phyloP scores from a whole-genome alignment of 257 asterid species.

The Gentiana straminea region DNA sequence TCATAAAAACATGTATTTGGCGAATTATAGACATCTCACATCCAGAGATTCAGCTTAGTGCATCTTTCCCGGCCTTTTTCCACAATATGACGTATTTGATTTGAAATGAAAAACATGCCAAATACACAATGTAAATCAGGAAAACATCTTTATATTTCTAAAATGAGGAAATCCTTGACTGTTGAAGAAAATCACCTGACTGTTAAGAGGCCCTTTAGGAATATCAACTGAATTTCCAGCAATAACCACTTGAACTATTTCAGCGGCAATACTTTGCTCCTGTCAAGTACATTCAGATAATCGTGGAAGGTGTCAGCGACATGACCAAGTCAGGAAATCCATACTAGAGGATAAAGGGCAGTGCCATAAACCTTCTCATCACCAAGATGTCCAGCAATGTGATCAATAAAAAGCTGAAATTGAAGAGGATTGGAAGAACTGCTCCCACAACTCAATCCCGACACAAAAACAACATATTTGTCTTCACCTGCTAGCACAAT shows the following conservation, averaged over 20 bases:
- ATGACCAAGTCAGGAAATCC: constrained; percentile 10
- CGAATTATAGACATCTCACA: too few relatives aligned
- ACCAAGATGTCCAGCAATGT: constrained; percentile 96
- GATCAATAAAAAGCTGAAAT: constrained; percentile 90
- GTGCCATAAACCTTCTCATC: constrained; percentile 57
- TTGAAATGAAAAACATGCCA: too few relatives aligned
- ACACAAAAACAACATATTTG: constrained; percentile 69
- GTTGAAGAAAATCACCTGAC: constrained; percentile 56
- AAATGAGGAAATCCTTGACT: not conserved
- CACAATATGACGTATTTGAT: too few relatives aligned
- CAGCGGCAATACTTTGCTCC: constrained; percentile 84
- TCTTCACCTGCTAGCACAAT: constrained; percentile 62
- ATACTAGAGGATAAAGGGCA: constrained; percentile 6
- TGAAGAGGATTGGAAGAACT: constrained; percentile 75
- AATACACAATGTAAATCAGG: too few relatives aligned
- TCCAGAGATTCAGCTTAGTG: too few relatives aligned
- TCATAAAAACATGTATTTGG: too few relatives aligned
- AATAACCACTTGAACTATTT: constrained; percentile 79
- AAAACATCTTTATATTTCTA: too few relatives aligned
- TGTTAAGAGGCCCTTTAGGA: constrained; percentile 66
- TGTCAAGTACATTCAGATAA: constrained; percentile 23
- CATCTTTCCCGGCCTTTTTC: too few relatives aligned
- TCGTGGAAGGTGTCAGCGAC: constrained; percentile 10
- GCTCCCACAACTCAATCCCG: constrained; percentile 84
- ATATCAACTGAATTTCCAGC: constrained; percentile 87